Evolutionary conservation across 257 asterid species (phyloP), one percentile per base, ranked within the genome.

Genomic region (Oldenlandia corymbosa): DNA sequence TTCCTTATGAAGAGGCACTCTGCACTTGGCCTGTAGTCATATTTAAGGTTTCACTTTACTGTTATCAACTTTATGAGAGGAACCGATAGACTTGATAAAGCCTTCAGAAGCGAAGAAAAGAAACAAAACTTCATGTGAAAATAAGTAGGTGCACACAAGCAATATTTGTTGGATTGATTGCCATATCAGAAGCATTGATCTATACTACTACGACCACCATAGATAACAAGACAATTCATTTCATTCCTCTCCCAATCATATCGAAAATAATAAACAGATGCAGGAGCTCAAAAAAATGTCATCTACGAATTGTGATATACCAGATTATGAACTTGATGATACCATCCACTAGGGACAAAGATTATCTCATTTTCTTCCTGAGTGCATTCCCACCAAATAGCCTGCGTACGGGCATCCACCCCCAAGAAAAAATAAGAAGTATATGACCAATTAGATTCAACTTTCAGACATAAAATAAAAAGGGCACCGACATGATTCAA

Each of bases 271-370:
- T 31, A 46, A 65, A 14, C 9, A 53, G 45, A 26, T 10, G 46
- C 6, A 41, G 34, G 17, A 54, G 39, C 16, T 7, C 4, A 49
- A 28, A 12, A 30, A 28, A 12, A 30, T 34, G 24, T 27, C 46
- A 56, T 30, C 26, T 9, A 11, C 37, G 11, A 24, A 50, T 16
- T 28, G 34, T 59, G 58, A 32, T 62, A 36, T 91, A 91, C 98
- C 97, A 82, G 73, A 80, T 93, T 93, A 58, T 82, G 95, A 73
- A 93, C 96, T 93, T 93, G 99, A 76, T 93, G 99, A 71, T 84
- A 93, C 99, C 97, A 93, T 69, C 97, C 96, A 80, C 97, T 89
- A 52, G 99, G 97, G 37, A 93, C 99, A 36, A 93, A 93, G 68
- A 93, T 93, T 62, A 93, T 83, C 74, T 90, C 99, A 50, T 83